Percentiles rank a stretch among this genome's conserved stretches.
phyloP scores from a whole-genome alignment of 352 stramenopile genomes.

The Phytophthora sp. region DNA sequence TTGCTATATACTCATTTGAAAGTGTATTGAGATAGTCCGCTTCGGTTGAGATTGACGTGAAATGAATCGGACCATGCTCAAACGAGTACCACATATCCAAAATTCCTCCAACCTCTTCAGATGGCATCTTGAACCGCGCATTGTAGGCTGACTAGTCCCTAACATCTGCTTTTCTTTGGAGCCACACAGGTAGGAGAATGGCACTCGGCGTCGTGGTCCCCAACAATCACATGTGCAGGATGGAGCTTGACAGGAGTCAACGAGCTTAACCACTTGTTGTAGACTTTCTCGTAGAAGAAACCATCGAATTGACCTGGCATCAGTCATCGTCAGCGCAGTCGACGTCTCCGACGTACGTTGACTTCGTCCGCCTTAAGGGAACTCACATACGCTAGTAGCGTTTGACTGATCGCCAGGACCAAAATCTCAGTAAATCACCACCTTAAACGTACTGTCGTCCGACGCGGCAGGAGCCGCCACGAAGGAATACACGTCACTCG shows the following conservation, averaged over 20 bases:
- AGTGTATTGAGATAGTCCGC: slow-evolving; percentile 52
- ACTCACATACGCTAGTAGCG: neutral
- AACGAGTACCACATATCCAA: slow-evolving; percentile 68
- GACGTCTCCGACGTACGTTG: slow-evolving; percentile 40
- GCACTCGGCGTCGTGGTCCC: slow-evolving; percentile 89
- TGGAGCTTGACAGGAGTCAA: slow-evolving; percentile 43
- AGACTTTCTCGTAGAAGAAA: slow-evolving; percentile 86
- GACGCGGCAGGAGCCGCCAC: neutral
- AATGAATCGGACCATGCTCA: slow-evolving; percentile 77
- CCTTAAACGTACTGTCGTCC: neutral
- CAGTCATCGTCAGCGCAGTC: slow-evolving; percentile 39
- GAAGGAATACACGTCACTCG: neutral
- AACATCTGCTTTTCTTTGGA: slow-evolving; percentile 38
- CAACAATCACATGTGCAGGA: slow-evolving; percentile 79
- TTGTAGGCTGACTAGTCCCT: slow-evolving; percentile 83
- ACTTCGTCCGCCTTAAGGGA: neutral
- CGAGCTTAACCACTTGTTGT: slow-evolving; percentile 78
- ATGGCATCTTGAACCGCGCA: slow-evolving; percentile 40
- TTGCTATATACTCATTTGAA: slow-evolving; percentile 45
- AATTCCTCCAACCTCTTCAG: slow-evolving; percentile 57
- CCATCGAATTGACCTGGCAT: slow-evolving; percentile 36
- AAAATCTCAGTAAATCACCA: neutral
- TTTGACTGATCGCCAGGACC: neutral
- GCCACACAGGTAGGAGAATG: slow-evolving; percentile 67
- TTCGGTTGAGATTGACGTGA: slow-evolving; percentile 61